phyloP scores from a whole-genome alignment of 257 asterid genomes.

The Jasminum sambac region DNA sequence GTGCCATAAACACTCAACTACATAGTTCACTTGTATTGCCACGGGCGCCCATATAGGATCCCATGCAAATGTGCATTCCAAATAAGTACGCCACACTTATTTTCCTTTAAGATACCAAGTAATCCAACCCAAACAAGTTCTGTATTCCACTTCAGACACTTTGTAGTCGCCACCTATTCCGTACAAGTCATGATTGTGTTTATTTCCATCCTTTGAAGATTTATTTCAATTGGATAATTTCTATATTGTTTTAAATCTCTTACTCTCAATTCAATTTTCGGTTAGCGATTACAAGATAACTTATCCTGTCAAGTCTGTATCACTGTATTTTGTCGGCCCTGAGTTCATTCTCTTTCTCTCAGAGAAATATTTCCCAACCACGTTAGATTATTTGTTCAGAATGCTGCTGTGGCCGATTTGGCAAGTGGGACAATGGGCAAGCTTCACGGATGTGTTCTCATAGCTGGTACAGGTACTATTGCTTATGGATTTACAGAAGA shows the following conservation, averaged over 20 bases:
- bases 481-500: conserved; percentile 85
- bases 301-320: conserved; percentile 7
- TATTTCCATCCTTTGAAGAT: neutral
- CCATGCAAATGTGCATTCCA: too few relatives aligned
- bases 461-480: conserved; percentile 90
- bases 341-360: conserved; percentile 11
- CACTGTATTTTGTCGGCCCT: neutral
- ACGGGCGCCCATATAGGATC: neutral
- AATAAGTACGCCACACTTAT: too few relatives aligned
- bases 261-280: neutral
- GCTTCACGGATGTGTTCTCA: conserved; percentile 85
- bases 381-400: conserved; percentile 68
- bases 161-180: neutral
- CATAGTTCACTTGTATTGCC: neutral
- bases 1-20: conserved; percentile 10
- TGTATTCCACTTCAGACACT: conserved; percentile 4
- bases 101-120: too few relatives aligned
- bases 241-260: neutral
- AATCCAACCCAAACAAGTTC: neutral
- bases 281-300: neutral
- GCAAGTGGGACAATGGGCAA: conserved; percentile 89
- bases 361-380: conserved; percentile 84
- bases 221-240: conserved; percentile 14
- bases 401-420: conserved; percentile 87
- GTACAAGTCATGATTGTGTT: neutral